A percentile compares a stretch with the other conserved stretches of the same genome.
Conservation (phyloP, 257 asterid species). For the Leptodermis oblonga region DNA sequence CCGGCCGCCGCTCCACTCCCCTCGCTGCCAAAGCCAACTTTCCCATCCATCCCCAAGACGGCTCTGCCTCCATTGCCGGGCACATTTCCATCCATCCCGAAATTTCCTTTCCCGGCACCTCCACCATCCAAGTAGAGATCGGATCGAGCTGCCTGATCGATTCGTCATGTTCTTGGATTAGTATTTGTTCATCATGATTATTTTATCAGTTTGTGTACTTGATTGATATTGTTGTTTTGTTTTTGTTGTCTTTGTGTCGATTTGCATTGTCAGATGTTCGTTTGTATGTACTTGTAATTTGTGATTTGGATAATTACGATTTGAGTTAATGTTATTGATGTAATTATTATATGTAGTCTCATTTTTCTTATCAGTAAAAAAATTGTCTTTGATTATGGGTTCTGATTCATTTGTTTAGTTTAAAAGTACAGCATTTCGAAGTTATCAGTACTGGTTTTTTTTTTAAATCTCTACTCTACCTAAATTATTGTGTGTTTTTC, state of each 20-base stretch:
- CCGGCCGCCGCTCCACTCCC: constrained; percentile 4
- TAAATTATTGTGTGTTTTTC: too few relatives aligned
- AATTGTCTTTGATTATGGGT: neutral
- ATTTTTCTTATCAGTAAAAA: too few relatives aligned
- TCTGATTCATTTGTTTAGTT: too few relatives aligned
- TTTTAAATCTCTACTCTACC: too few relatives aligned
- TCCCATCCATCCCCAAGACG: constrained; percentile 10
- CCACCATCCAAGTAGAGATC: constrained; percentile 12
- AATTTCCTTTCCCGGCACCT: constrained; percentile 11
- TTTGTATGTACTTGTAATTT: neutral
- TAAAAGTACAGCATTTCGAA: too few relatives aligned
- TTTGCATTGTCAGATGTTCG: neutral
- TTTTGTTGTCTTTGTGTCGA: neutral
- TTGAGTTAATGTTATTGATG: neutral
- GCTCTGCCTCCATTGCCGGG: constrained; percentile 11
- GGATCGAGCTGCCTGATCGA: too few relatives aligned
- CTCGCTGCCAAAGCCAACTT: constrained; percentile 3
- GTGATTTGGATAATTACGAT: neutral
- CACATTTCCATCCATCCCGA: neutral
- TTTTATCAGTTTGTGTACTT: neutral
- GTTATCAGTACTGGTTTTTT: too few relatives aligned
- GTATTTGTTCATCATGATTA: neutral
- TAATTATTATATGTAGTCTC: neutral
- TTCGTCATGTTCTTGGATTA: neutral
- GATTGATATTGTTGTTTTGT: neutral